Conservation (phyloP, 768 basidiomycete species). For the Rickenella mellea region DNA sequence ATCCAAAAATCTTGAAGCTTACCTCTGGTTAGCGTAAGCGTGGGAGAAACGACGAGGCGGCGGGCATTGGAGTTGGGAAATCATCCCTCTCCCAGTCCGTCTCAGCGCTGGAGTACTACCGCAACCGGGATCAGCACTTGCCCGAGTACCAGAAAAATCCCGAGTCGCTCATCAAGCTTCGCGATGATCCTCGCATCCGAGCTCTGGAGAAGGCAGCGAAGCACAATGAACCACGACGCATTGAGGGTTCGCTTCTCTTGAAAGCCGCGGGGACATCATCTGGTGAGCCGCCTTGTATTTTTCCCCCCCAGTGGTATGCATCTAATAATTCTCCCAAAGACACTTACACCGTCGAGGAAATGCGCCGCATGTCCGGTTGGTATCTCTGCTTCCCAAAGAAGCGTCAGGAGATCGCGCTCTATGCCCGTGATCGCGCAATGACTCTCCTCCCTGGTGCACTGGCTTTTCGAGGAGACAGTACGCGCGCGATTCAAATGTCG, state of each 20-base stretch:
- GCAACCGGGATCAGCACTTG: conserved; percentile 5
- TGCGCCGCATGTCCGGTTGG: conserved; percentile 14
- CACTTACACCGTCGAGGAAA: conserved; percentile 16
- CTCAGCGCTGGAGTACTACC: conserved; percentile 18
- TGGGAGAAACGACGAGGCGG: conserved; percentile 9
- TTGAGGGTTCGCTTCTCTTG: not conserved
- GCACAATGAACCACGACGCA: conserved; percentile 2
- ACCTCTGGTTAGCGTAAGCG: conserved; percentile 3
- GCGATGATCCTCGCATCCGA: conserved; percentile 1
- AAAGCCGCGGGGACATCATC: conserved; percentile 2
- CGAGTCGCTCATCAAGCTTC: not conserved
- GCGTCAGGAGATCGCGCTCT: too few species aligned
- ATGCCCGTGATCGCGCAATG: too few species aligned
- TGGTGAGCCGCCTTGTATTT: too few species aligned
- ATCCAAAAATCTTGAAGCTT: not conserved
- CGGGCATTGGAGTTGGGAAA: conserved; percentile 18
- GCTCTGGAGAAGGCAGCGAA: not conserved
- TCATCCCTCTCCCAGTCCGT: conserved; percentile 18
- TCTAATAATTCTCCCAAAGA: conserved; percentile 15
- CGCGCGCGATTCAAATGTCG: too few species aligned
- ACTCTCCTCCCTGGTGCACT: too few species aligned
- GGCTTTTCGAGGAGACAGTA: too few species aligned
- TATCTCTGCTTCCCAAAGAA: too few species aligned
- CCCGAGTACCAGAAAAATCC: not conserved
- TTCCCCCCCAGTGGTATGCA: too few species aligned